Base-by-base conservation (phyloP, 2,329 filamentous ascomycete genomes). In the Keithomyces neogunnii region DNA sequence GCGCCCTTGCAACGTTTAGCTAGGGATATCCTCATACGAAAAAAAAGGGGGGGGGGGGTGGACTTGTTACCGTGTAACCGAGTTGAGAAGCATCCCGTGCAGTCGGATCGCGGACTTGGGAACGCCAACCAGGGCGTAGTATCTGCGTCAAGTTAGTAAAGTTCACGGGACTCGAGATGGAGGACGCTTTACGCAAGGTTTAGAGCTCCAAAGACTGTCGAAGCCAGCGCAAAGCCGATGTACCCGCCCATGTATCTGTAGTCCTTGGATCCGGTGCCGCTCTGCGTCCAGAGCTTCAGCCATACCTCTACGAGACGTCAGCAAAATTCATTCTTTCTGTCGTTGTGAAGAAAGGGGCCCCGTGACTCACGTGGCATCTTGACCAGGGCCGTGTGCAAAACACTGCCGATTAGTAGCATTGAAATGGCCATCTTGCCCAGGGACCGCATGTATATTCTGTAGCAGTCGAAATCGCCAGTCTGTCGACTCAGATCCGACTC, bases 401-500 rank as follows among this genome's bases (percentile, higher is more conserved):
- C 31, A 5, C 51, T 48, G 9, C 55, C 13, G 3, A 53, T 51
- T 8, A 61, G 45, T 1, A 62, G 48, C 5, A 59, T 38, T 2
- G 50, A 6, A 2, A 63, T 45, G 2, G 60, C 54, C 30, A 53
- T 53, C 52, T 55, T 55, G 39, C 61, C 62, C 48, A 64, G 56
- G 1, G 62, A 61, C 3, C 45, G 54, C 19, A 62, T 50, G 30
- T 63, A 66, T 5, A 64, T 62, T 36, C 56, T 62, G 46, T 65
- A 66, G 13, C 60, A 62, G 6, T 60, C 58, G 2, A 45, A 55
- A 33, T 66, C 63, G 0, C 62, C 62, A 1, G 59, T 66, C 36
- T 63, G 63, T 9, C 63, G 54, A 6, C 59, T 52, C 3, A 65
- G 38, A 13, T 63, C 57, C 1, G 51, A 50, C n/a, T 63, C 60